These are phyloP conservation scores for Sarocladium kiliense DNA, from an alignment of 2,329 filamentous ascomycete species.

Conservation along the genomic window DNA sequence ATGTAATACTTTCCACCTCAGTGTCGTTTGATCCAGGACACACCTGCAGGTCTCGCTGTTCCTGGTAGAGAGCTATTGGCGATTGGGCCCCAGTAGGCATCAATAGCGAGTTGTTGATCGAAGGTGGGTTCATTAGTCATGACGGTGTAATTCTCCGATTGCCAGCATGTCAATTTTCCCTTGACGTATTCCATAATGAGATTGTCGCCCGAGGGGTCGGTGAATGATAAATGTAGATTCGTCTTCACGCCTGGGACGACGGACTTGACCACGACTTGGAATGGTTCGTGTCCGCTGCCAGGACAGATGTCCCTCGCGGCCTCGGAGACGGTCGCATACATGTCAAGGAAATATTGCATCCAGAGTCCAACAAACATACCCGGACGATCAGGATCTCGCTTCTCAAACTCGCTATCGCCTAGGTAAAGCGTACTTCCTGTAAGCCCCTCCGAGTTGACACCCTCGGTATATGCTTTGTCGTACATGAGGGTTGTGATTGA, in stretches of 20 bases:
- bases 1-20: too few species aligned
- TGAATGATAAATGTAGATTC: conserved; percentile 12
- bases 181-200: conserved; percentile 15
- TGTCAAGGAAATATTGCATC: conserved; percentile 18
- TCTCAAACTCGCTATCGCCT: conserved; percentile 16
- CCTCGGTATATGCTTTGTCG: conserved; percentile 13
- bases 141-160: conserved; percentile 13
- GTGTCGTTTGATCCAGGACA: not conserved
- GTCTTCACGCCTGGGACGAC: conserved; percentile 8
- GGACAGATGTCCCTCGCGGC: conserved; percentile 3
- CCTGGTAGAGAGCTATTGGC: conserved; percentile 12
- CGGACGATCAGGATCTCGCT: conserved; percentile 1
- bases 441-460: conserved; percentile 14
- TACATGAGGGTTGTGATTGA: conserved; percentile 15
- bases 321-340: conserved; percentile 11
- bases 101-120: conserved; percentile 11
- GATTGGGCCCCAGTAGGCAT: conserved; percentile 10
- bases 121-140: conserved; percentile 15
- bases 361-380: conserved; percentile 14
- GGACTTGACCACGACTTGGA: conserved; percentile 12
- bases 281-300: conserved; percentile 9
- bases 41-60: conserved; percentile 12
- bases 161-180: conserved; percentile 14
- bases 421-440: conserved; percentile 17
- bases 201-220: conserved; percentile 13